phyloP scores from a whole-genome alignment of 805 yeast genomes.

The Candida wancherniae region DNA sequence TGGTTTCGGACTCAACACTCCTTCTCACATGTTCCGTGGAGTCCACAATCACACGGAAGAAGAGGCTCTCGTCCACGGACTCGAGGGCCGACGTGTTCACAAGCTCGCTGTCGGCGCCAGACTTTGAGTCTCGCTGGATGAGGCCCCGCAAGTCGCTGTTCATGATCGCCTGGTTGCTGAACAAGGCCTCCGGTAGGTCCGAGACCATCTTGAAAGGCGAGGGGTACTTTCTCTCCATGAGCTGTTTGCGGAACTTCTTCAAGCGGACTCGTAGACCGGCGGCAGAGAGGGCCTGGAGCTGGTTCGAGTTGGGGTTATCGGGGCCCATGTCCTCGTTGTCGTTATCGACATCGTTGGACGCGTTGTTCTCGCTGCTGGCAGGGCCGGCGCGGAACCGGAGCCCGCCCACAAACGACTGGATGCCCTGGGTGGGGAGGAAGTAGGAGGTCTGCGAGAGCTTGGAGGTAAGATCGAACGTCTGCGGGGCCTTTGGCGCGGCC shows the following conservation, averaged over 20 bases:
- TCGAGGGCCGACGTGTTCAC: slow-evolving; percentile 26
- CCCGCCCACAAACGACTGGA: slow-evolving; percentile 62
- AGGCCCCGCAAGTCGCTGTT: slow-evolving; percentile 28
- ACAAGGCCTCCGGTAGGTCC: slow-evolving; percentile 31
- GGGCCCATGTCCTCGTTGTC: slow-evolving; percentile 47
- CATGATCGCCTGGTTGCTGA: slow-evolving; percentile 29
- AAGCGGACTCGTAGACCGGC: slow-evolving; percentile 30
- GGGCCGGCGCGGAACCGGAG: slow-evolving; percentile 10
- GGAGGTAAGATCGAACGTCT: slow-evolving; percentile 21
- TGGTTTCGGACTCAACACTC: not conserved
- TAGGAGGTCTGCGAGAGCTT: slow-evolving; percentile 44
- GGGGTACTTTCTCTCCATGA: slow-evolving; percentile 32
- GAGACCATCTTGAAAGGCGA: slow-evolving; percentile 33
- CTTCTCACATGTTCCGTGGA: slow-evolving; percentile 24
- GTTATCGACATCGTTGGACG: slow-evolving; percentile 35
- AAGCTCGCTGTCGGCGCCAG: slow-evolving; percentile 19
- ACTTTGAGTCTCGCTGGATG: slow-evolving; percentile 20
- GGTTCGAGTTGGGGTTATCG: slow-evolving; percentile 17
- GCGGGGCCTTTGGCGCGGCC: slow-evolving; percentile 14
- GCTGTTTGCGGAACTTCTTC: slow-evolving; percentile 25
- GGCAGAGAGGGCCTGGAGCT: slow-evolving; percentile 21
- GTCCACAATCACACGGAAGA: slow-evolving; percentile 34
- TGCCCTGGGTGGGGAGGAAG: slow-evolving; percentile 56
- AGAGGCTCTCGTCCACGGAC: slow-evolving; percentile 31
- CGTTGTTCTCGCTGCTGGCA: slow-evolving; percentile 13